Evolutionary conservation across 2,329 filamentous ascomycete genomes (phyloP), one percentile per base, ranked within the genome.

Genomic region (Neoarthrinium moseri): DNA sequence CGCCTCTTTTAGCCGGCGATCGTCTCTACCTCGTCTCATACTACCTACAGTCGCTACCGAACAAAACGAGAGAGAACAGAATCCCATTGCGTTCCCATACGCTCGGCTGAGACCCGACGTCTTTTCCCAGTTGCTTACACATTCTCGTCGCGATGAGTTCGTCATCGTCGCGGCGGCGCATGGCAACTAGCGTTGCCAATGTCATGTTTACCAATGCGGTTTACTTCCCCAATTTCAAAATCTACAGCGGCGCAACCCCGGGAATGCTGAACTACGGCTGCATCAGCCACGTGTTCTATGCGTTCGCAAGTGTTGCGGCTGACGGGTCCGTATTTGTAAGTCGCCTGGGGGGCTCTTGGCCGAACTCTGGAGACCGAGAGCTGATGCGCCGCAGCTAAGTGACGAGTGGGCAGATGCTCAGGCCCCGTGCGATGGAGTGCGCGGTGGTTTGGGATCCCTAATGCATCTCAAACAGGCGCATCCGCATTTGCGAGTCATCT

Each of bases 201-300:
- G 71, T 83, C 50, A 78, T 81, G 68, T 78, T 74, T 61, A 80
- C 80, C 59, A 94, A 94, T 65, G 88, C 85, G 18, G 86, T 90
- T 15, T 94, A 92, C 69, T 94, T 89, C 64, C 87, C 87, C n/a
- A 92, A 89, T 66, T 83, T 81, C 70, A 75, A 83, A 48, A 80
- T 90, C 54, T 90, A 91, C 67, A 75, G 78, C 46, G 80, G 84
- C 52, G 81, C 89, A 56, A 86, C 86, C 13, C 89, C 89, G 0
- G 87, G 81, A 1, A 82, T 82, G 45, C 71, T 92, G 59, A 87
- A 88, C 62, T 82, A 89, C 63, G 81, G 81, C 53, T 88, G 86
- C 58, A 83, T 92, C 57, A 91, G 86, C 54, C 86, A 90, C 60
- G 82, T 91, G 21, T 91, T 91, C 66, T 92, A 92, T 62, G 87